Evolutionary conservation across 257 asterid genomes (phyloP).

Genomic region (Fraxinus cuspidata): DNA sequence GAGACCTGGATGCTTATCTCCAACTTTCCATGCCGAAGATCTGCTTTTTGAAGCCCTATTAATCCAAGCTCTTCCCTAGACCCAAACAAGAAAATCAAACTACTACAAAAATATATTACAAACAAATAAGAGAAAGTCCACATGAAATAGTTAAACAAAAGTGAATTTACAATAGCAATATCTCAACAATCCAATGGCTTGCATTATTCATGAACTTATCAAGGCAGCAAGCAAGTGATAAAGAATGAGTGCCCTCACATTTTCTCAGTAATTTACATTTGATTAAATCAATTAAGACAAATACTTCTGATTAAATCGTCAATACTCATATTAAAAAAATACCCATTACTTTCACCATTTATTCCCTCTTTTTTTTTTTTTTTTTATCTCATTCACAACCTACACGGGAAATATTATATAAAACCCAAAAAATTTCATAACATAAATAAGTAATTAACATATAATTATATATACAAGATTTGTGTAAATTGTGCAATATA

Average conservation of each 20-base stretch:
- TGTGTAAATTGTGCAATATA: constrained; percentile 1
- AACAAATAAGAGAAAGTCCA: too few species aligned
- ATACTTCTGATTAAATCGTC: not conserved
- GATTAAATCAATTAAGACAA: not conserved
- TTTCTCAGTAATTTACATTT: not conserved
- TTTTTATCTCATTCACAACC: not conserved
- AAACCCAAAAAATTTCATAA: not conserved
- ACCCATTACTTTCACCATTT: not conserved
- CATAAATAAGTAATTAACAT: constrained; percentile 20
- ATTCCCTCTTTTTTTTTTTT: not conserved
- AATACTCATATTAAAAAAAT: not conserved
- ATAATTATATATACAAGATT: not conserved
- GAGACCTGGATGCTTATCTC: constrained; percentile 90
- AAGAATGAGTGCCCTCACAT: not conserved
- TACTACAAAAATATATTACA: not conserved
- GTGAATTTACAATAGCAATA: not conserved
- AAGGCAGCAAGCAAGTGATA: not conserved
- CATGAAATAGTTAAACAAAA: too few species aligned
- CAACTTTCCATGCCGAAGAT: constrained; percentile 75
- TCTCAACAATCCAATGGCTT: not conserved
- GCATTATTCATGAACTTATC: not conserved
- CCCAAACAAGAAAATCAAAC: constrained; percentile 24
- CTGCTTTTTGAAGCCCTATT: constrained; percentile 67
- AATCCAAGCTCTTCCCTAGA: constrained; percentile 83
- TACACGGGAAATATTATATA: not conserved